A percentile compares a stretch with the other conserved stretches of the same genome.
phyloP scores from a whole-genome alignment of 73 alveolate species.

The Blepharisma japonicum region DNA sequence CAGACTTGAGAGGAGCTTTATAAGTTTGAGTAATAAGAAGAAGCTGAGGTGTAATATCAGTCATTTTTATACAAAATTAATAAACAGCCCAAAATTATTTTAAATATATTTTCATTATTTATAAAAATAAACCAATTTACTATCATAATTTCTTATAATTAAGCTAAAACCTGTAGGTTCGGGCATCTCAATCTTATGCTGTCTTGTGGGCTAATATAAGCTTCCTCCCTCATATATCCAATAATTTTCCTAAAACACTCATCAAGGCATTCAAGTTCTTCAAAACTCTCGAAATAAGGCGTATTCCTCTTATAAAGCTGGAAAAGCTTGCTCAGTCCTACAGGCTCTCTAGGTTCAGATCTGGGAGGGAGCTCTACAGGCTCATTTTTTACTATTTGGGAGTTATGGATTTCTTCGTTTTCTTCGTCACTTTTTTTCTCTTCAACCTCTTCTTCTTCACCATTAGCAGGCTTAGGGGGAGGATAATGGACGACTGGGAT shows the following conservation, averaged over 20 bases:
- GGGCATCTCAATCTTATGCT: slow-evolving; percentile 5
- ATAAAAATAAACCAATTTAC: background rate
- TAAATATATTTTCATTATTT: background rate
- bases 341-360: slow-evolving; percentile 39
- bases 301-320: slow-evolving; percentile 23
- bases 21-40: too few relatives aligned
- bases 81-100: background rate
- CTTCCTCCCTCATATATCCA: background rate
- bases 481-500: slow-evolving; percentile 58
- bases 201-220: slow-evolving; percentile 18
- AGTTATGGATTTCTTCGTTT: slow-evolving; percentile 34
- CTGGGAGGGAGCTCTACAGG: slow-evolving; percentile 35
- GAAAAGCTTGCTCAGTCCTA: background rate
- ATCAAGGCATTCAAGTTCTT: background rate
- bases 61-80: background rate
- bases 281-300: slow-evolving; percentile 27
- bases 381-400: slow-evolving; percentile 41
- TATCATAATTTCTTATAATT: background rate
- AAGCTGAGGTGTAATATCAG: background rate
- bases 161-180: slow-evolving; percentile 21
- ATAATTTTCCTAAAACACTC: background rate
- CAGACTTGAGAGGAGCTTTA: too few relatives aligned
- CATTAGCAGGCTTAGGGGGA: slow-evolving; percentile 29
- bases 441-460: slow-evolving; percentile 27
- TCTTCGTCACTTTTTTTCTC: slow-evolving; percentile 22